A percentile compares a stretch with the other conserved stretches of the same genome.
Evolutionary conservation across 257 asterid species (phyloP).

Genomic region (Verbena officinalis): DNA sequence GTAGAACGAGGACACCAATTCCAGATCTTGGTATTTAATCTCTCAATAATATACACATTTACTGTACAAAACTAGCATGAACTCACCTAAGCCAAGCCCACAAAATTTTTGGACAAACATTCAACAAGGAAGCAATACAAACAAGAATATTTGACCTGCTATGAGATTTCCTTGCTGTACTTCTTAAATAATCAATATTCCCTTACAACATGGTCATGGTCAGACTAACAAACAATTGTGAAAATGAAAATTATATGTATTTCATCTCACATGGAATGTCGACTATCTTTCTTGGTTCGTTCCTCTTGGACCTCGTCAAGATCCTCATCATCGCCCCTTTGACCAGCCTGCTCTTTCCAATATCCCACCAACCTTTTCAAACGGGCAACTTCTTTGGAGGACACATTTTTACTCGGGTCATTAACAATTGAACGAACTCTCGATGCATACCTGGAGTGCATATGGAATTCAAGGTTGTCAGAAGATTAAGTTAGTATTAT

Average conservation of each 20-base stretch:
- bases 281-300: slow-evolving; percentile 53
- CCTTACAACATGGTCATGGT: slow-evolving; percentile 14
- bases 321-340: slow-evolving; percentile 78
- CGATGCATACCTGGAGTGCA: slow-evolving; percentile 76
- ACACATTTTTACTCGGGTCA: slow-evolving; percentile 86
- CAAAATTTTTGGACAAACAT: slow-evolving; percentile 36
- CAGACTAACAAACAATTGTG: neutral
- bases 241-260: neutral
- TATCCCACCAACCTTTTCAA: slow-evolving; percentile 72
- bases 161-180: slow-evolving; percentile 16
- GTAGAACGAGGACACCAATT: slow-evolving; percentile 22
- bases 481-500: neutral
- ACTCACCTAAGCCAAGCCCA: slow-evolving; percentile 27
- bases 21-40: slow-evolving; percentile 28
- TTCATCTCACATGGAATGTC: slow-evolving; percentile 76
- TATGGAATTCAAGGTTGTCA: neutral
- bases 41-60: slow-evolving; percentile 37
- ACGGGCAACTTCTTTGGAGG: slow-evolving; percentile 94
- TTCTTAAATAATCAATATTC: neutral
- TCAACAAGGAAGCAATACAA: slow-evolving; percentile 31
- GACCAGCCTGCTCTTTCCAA: slow-evolving; percentile 96
- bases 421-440: slow-evolving; percentile 89
- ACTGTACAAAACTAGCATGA: slow-evolving; percentile 41
- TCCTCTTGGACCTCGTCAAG: slow-evolving; percentile 89
- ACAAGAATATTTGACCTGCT: slow-evolving; percentile 26